Conservation (phyloP, 768 basidiomycete genomes). For the Hysterangium stoloniferum region DNA sequence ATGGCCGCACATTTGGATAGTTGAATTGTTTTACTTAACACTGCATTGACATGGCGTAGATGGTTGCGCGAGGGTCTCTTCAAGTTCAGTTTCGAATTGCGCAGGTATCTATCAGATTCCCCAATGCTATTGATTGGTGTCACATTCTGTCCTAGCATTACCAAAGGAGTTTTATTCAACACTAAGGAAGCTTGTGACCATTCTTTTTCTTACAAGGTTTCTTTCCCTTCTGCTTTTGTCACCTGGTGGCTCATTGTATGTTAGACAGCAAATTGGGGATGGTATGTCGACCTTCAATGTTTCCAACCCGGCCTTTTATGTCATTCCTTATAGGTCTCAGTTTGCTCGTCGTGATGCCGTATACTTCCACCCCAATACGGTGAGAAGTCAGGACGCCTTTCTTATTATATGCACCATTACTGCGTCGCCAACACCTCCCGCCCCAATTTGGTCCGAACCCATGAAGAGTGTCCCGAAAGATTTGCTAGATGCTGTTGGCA, state of each 20-base stretch:
- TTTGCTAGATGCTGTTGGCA: constrained; percentile 64
- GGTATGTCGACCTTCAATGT: constrained; percentile 34
- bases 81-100: constrained; percentile 79
- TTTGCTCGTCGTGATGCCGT: constrained; percentile 70
- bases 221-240: constrained; percentile 13
- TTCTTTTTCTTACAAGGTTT: constrained; percentile 64
- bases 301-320: not conserved
- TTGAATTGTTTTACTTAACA: not conserved
- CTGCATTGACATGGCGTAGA: constrained; percentile 39
- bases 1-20: constrained; percentile 11
- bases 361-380: constrained; percentile 47
- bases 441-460: constrained; percentile 35
- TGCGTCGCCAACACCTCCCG: constrained; percentile 49
- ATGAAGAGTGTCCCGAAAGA: constrained; percentile 55
- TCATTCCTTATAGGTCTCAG: constrained; percentile 49
- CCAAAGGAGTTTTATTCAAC: constrained; percentile 49
- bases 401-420: constrained; percentile 74
- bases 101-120: constrained; percentile 38
- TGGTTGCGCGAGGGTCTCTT: constrained; percentile 84
- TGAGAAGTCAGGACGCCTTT: constrained; percentile 53
- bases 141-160: constrained; percentile 20
- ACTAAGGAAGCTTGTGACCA: constrained; percentile 78
- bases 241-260: constrained; percentile 1
- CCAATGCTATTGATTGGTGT: not conserved
- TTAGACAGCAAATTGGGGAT: constrained; percentile 84